A percentile compares a stretch with the other conserved stretches of the same genome.
These are phyloP conservation scores for Capronia epimyces DNA, from an alignment of 2,329 filamentous ascomycete species.

Conservation along the genomic window DNA sequence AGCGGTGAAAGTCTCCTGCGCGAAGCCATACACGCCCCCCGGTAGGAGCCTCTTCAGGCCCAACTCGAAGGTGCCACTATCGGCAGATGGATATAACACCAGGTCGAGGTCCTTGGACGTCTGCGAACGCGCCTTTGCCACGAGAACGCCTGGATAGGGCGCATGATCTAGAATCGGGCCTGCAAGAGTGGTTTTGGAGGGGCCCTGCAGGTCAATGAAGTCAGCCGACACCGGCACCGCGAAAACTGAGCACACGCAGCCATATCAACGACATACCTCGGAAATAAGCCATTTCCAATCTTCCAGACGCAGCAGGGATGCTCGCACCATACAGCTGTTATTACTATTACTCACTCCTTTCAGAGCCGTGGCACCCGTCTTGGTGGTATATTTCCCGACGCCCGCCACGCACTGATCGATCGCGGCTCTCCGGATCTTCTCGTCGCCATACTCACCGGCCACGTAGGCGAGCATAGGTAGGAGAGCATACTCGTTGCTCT, in stretches of 20 bases:
- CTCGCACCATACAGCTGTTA: too few relatives aligned
- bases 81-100: slow-evolving; percentile 7
- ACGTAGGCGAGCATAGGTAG: slow-evolving; percentile 4
- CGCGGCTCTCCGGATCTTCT: slow-evolving; percentile 2
- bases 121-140: slow-evolving; percentile 9
- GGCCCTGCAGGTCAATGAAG: slow-evolving; percentile 4
- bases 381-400: slow-evolving; percentile 5
- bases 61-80: slow-evolving; percentile 4
- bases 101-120: slow-evolving; percentile 8
- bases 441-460: slow-evolving; percentile 17
- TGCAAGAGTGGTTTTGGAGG: neutral
- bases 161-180: slow-evolving; percentile 11
- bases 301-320: too few relatives aligned
- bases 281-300: neutral
- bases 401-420: slow-evolving; percentile 10
- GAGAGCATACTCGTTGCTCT: slow-evolving; percentile 6
- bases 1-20: too few relatives aligned
- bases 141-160: slow-evolving; percentile 14
- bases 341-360: neutral
- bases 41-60: slow-evolving; percentile 1
- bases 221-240: slow-evolving; percentile 2
- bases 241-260: slow-evolving; percentile 1
- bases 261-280: neutral
- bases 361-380: slow-evolving; percentile 7
- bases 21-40: neutral